phyloP scores from a whole-genome alignment of 169 alveolate genomes.

The Toxoplasma gondii region DNA sequence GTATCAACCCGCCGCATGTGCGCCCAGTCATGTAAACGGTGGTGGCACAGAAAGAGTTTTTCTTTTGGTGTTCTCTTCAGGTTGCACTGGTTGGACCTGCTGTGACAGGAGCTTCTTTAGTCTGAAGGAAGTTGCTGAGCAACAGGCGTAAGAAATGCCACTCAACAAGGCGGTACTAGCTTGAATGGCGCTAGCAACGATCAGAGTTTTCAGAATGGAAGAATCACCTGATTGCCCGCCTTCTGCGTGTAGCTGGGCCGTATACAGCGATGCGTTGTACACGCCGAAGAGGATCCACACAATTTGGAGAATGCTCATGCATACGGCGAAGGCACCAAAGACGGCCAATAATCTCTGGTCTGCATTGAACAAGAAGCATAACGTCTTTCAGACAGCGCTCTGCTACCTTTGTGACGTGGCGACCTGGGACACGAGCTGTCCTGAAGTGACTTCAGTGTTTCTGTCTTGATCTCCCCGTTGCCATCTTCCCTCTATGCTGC shows the following conservation, averaged over 20 bases:
- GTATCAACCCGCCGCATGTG: too few species aligned
- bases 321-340: background rate
- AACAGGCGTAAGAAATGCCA: background rate
- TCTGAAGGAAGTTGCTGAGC: background rate
- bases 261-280: background rate
- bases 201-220: background rate
- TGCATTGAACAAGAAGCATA: background rate
- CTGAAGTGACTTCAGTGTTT: too few species aligned
- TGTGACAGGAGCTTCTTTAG: background rate
- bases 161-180: background rate
- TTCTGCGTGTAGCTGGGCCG: constrained; percentile 5
- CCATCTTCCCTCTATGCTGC: too few species aligned
- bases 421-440: too few species aligned
- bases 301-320: background rate
- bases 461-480: too few species aligned
- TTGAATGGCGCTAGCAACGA: background rate
- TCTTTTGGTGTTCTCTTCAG: background rate
- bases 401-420: too few species aligned
- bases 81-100: background rate
- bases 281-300: constrained; percentile 33
- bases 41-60: background rate
- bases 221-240: background rate
- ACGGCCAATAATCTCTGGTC: background rate
- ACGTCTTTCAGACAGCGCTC: too few species aligned
- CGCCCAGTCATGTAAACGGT: background rate